Conservation (phyloP, 2,329 filamentous ascomycete species). For the Verticillium zaregamsianum region DNA sequence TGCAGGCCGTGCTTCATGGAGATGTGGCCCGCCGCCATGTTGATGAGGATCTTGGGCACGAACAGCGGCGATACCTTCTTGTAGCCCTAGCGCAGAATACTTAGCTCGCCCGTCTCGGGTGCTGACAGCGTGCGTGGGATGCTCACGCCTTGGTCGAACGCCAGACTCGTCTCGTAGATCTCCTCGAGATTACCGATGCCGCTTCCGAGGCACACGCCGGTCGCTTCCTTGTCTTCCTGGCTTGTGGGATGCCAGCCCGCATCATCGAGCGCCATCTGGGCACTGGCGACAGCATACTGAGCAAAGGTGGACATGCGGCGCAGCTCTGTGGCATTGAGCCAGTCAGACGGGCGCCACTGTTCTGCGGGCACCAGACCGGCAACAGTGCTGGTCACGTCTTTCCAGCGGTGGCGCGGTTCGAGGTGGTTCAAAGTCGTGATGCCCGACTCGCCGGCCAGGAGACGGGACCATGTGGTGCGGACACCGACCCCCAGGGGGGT, state of each 20-base stretch:
- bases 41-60: conserved; percentile 88
- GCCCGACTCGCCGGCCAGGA: conserved; percentile 76
- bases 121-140: conserved; percentile 2
- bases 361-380: conserved; percentile 72
- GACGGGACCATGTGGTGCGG: conserved; percentile 72
- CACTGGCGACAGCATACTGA: conserved; percentile 85
- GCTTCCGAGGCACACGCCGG: conserved; percentile 89
- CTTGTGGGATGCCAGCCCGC: conserved; percentile 67
- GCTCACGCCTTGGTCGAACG: conserved; percentile 67
- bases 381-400: conserved; percentile 74
- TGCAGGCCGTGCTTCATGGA: conserved; percentile 88
- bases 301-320: conserved; percentile 87
- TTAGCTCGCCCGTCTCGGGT: conserved; percentile 13
- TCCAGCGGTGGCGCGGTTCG: conserved; percentile 56
- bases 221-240: conserved; percentile 64
- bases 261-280: conserved; percentile 81
- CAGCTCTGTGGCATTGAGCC: conserved; percentile 49
- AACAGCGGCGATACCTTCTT: conserved; percentile 91
- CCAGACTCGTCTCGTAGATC: conserved; percentile 77
- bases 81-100: conserved; percentile 61
- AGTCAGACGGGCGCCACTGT: conserved; percentile 48
- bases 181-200: conserved; percentile 94
- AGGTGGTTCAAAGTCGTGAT: conserved; percentile 67
- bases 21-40: conserved; percentile 89
- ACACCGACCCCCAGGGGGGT: conserved; percentile 80